Evolutionary conservation across 768 basidiomycete genomes (phyloP), one percentile per base, ranked within the genome.

Genomic region (Tulasnella sp.): DNA sequence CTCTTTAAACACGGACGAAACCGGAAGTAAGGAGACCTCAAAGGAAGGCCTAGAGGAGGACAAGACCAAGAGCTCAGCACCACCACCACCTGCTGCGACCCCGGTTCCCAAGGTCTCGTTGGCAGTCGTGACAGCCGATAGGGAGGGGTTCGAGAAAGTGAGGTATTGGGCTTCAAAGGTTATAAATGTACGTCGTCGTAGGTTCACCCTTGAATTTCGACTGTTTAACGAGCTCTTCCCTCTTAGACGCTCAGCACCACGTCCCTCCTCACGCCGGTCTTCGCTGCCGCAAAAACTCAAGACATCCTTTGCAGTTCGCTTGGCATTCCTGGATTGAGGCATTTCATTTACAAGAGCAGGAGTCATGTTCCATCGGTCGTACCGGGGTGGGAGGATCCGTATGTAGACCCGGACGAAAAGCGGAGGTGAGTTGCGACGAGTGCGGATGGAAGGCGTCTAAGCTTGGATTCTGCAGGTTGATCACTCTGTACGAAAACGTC

Each of bases 301-400:
- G 86, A 89, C 69, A 93, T 93, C 80, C 86, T 88, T 8, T 88
- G 91, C 75, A 89, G 89, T 2, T 91, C 92, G 74, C 84, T 98
- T 15, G 89, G 89, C n/a, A 91, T 97, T 79, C 94, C 94, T 3
- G 96, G 96, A 1, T 84, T 99, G 37, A 89, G 93, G 38, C 97
- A 99, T 82, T 99, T 98, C 81, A 84, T 98, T 69, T 99, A 98
- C 86, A 98, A 98, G 84, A 94, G 93, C 11, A 87, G 94, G 15
- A 85, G 88, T 8, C 89, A 93, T 80, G 96, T 99, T 25, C 97
- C 99, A 81, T 87, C 96, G 45, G 97, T 96, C 0, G 84, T 86
- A 78, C 96, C 97, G 3, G 82, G 83, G n/a, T 96, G 91, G 82
- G 94, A 96, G 81, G 93, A 93, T 22, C 93, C 92, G 7, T 97